phyloP scores from a whole-genome alignment of 2,329 filamentous ascomycete genomes.

The Dothideomycetes sp. region DNA sequence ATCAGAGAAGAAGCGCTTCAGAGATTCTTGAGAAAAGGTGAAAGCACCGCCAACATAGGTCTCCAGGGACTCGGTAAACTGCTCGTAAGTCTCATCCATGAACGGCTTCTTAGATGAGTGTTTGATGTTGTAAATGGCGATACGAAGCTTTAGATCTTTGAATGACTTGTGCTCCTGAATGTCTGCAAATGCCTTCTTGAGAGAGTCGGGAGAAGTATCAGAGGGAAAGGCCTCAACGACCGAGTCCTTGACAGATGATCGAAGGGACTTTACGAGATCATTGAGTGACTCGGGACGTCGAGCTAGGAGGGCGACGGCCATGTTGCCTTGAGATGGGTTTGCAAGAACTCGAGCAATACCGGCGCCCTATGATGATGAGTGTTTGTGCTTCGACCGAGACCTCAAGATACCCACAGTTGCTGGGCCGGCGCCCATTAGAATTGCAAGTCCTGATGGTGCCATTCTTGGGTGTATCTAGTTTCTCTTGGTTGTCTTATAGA shows the following conservation, averaged over 20 bases:
- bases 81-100: slow-evolving; percentile 44
- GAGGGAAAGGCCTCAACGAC: slow-evolving; percentile 45
- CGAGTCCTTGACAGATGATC: slow-evolving; percentile 33
- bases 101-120: slow-evolving; percentile 47
- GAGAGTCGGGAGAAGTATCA: slow-evolving; percentile 39
- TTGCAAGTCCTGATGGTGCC: slow-evolving; percentile 34
- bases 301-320: slow-evolving; percentile 47
- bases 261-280: slow-evolving; percentile 35
- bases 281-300: slow-evolving; percentile 39
- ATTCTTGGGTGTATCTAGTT: slow-evolving; percentile 3
- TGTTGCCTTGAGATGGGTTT: slow-evolving; percentile 42
- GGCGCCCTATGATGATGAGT: slow-evolving; percentile 32
- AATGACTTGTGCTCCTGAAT: slow-evolving; percentile 43
- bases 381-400: no score
- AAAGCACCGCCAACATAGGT: slow-evolving; percentile 49
- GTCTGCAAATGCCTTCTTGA: slow-evolving; percentile 40
- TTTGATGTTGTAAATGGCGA: slow-evolving; percentile 50
- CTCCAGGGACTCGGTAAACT: slow-evolving; percentile 40
- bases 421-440: slow-evolving; percentile 44
- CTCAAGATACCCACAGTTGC: slow-evolving; percentile 27
- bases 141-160: slow-evolving; percentile 39
- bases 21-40: slow-evolving; percentile 44
- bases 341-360: slow-evolving; percentile 50
- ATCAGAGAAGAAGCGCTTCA: slow-evolving; percentile 44
- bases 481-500: no score